phyloP scores from a whole-genome alignment of 192 early-diverging fungal genomes.

The Linnemannia zychae region DNA sequence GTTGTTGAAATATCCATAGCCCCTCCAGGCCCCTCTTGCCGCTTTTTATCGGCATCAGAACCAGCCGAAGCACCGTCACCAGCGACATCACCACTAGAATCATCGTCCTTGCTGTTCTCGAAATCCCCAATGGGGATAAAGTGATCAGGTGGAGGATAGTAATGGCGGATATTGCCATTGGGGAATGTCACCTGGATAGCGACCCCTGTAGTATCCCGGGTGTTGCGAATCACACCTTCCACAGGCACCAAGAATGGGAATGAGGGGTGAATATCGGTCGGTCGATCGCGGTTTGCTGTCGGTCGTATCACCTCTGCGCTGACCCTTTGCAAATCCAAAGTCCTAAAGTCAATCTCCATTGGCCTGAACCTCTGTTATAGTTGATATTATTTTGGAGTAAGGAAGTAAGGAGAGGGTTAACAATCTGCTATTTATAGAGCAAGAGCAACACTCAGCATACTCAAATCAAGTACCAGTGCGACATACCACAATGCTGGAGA shows the following conservation, averaged over 20 bases:
- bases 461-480: not conserved
- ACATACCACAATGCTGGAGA: constrained; percentile 40
- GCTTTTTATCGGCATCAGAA: too few relatives aligned
- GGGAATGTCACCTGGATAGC: constrained; percentile 48
- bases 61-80: too few relatives aligned
- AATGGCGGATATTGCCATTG: constrained; percentile 31
- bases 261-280: constrained; percentile 38
- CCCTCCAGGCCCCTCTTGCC: not conserved
- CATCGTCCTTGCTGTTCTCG: not conserved
- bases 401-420: not conserved
- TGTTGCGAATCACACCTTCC: constrained; percentile 39
- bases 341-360: constrained; percentile 32
- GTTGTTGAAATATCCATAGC: not conserved
- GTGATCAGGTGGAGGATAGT: constrained; percentile 49
- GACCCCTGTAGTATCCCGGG: constrained; percentile 27
- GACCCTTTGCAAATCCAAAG: constrained; percentile 25
- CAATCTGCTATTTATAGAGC: too few relatives aligned
- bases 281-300: constrained; percentile 25
- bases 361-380: constrained; percentile 33
- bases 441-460: too few relatives aligned
- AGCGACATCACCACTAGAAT: too few relatives aligned
- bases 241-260: constrained; percentile 53
- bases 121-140: constrained; percentile 25
- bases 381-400: not conserved
- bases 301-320: constrained; percentile 32